These are phyloP conservation scores for carrot (Daucus carota) DNA, from an alignment of 129 eudicot species.

Conservation along the genomic window DH1_v3.0 NC_030387.2:26797001-26797500, in stretches of 20 bases:
- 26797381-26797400: neutral
- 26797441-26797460: neutral
- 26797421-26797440: neutral
- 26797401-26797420: neutral
- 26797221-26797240: slow-evolving; percentile 71
- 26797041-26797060: neutral
- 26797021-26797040: too few species aligned
- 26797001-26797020: too few species aligned
- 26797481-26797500: neutral
- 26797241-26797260: slow-evolving; percentile 20
- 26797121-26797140: slow-evolving; percentile 79
- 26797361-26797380: neutral
- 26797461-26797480: neutral
- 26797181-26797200: slow-evolving; percentile 32
- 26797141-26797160: slow-evolving; percentile 91
- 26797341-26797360: neutral
- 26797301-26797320: too few species aligned
- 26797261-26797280: neutral
- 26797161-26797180: slow-evolving; percentile 57
- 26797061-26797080: neutral
- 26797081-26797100: slow-evolving; percentile 64
- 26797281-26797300: neutral
- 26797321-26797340: neutral
- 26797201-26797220: slow-evolving; percentile 57
- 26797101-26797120: slow-evolving; percentile 82